Evolutionary conservation across 2,329 filamentous ascomycete species (phyloP).

Genomic region (Fusarium goolgardi): DNA sequence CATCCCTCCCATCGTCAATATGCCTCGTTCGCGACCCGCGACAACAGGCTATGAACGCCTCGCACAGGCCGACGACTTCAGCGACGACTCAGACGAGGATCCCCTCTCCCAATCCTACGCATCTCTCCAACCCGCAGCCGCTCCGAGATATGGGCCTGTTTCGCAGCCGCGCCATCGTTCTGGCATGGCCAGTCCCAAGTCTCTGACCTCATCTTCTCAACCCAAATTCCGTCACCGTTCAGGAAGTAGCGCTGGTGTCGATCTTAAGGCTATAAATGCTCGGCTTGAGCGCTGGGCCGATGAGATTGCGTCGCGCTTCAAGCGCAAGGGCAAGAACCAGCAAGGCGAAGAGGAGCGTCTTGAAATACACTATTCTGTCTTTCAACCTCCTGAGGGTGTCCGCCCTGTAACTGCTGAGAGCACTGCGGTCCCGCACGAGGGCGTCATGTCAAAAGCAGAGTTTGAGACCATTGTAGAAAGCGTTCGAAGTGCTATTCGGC

Average conservation of each 20-base stretch:
- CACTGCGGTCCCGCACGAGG: constrained; percentile 72
- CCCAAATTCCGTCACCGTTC: constrained; percentile 60
- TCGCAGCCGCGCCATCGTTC: constrained; percentile 70
- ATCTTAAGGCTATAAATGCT: constrained; percentile 98
- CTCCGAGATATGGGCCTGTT: constrained; percentile 73
- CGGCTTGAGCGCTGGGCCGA: constrained; percentile 96
- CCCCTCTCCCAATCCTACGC: constrained; percentile 65
- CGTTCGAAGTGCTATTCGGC: constrained; percentile 88
- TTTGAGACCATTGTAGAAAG: constrained; percentile 92
- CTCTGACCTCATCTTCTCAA: constrained; percentile 48
- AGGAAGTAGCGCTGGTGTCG: constrained; percentile 86
- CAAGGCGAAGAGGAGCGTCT: constrained; percentile 82
- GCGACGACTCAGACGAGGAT: constrained; percentile 76
- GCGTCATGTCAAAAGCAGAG: constrained; percentile 78
- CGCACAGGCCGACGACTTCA: constrained; percentile 81
- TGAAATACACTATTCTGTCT: constrained; percentile 97
- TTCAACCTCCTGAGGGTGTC: constrained; percentile 90
- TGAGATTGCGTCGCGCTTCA: constrained; percentile 97
- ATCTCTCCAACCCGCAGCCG: constrained; percentile 67
- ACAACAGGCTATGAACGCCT: constrained; percentile 88
- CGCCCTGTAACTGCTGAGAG: constrained; percentile 81
- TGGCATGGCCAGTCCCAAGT: constrained; percentile 68
- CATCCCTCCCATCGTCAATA: constrained; percentile 48
- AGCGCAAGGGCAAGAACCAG: constrained; percentile 82
- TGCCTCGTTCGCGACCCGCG: constrained; percentile 75